phyloP scores from a whole-genome alignment of 2,329 filamentous ascomycete genomes.

The Rhytidhysteron rufulum region DNA sequence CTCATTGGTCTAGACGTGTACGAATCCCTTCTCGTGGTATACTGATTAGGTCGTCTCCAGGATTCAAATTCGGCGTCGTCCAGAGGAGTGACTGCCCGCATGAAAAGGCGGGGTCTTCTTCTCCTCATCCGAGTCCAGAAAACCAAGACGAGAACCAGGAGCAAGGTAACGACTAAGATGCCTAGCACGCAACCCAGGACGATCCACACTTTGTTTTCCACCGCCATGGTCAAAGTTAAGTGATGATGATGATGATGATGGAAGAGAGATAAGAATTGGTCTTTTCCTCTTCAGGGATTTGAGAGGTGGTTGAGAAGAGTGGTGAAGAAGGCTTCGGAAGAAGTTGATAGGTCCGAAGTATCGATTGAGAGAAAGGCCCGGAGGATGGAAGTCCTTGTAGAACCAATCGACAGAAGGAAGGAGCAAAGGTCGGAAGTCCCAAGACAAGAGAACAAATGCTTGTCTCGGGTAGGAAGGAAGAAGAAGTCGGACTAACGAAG shows the following conservation, averaged over 20 bases:
- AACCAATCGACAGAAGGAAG: background rate
- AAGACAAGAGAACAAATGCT: background rate
- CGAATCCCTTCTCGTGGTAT: slow-evolving; percentile 32
- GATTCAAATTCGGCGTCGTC: slow-evolving; percentile 40
- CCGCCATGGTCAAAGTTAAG: slow-evolving; percentile 16
- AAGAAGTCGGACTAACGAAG: background rate
- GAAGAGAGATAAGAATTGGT: background rate
- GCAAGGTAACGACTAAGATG: slow-evolving; percentile 24
- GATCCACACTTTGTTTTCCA: slow-evolving; percentile 32
- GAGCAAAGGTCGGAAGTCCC: background rate
- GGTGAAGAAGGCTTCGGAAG: background rate
- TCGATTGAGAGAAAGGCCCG: background rate
- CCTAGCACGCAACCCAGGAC: slow-evolving; percentile 33
- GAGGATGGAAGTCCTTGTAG: background rate
- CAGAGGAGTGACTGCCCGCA: slow-evolving; percentile 35
- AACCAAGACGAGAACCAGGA: slow-evolving; percentile 25
- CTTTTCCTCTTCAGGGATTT: background rate
- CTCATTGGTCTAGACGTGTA: slow-evolving; percentile 27
- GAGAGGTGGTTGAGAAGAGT: background rate
- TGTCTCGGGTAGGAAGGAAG: background rate
- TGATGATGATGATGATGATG: background rate
- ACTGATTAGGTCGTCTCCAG: slow-evolving; percentile 36
- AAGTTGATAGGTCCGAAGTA: background rate
- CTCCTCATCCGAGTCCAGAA: slow-evolving; percentile 31
- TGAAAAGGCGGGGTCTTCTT: slow-evolving; percentile 29